phyloP scores from a whole-genome alignment of 2,329 filamentous ascomycete species.

The Cladosporium austrohemisphaericum region DNA sequence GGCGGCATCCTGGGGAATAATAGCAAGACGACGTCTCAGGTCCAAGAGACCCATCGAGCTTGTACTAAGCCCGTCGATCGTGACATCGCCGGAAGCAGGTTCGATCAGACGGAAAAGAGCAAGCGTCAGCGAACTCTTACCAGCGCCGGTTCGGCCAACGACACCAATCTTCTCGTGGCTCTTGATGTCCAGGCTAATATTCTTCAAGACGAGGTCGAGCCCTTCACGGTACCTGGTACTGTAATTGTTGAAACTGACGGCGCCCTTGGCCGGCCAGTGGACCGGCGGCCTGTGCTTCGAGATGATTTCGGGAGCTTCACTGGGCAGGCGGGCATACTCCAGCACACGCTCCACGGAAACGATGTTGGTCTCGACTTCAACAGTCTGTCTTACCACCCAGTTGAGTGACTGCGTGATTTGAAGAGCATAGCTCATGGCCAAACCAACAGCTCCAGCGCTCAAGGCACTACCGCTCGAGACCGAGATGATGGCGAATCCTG shows the following conservation, averaged over 20 bases:
- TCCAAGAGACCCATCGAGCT: constrained; percentile 86
- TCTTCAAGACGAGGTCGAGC: constrained; percentile 87
- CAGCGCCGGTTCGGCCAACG: constrained; percentile 90
- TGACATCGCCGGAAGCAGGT: constrained; percentile 74
- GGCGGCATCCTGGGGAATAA: constrained; percentile 96
- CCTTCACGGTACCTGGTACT: constrained; percentile 89
- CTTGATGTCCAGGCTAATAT: constrained; percentile 88
- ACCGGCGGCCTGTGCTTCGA: constrained; percentile 80
- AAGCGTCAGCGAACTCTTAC: constrained; percentile 90
- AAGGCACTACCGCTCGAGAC: constrained; percentile 65
- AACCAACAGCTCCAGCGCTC: constrained; percentile 73
- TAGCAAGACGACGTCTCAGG: constrained; percentile 81
- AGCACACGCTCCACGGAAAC: constrained; percentile 96
- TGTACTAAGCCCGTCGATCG: constrained; percentile 85
- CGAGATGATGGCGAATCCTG: constrained; percentile 75
- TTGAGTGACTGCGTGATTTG: constrained; percentile 97
- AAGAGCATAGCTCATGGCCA: constrained; percentile 94
- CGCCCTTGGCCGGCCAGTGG: constrained; percentile 86
- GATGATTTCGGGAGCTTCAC: constrained; percentile 91
- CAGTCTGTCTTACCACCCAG: constrained; percentile 97
- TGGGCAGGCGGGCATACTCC: constrained; percentile 87
- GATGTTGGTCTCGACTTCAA: constrained; percentile 99
- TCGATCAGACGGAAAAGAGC: constrained; percentile 96
- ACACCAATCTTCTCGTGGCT: constrained; percentile 97
- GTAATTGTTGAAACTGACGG: constrained; percentile 87